A percentile compares a stretch with the other conserved stretches of the same genome.
phyloP scores from a whole-genome alignment of 164 flowering plant genomes.

The Piper longum region DNA sequence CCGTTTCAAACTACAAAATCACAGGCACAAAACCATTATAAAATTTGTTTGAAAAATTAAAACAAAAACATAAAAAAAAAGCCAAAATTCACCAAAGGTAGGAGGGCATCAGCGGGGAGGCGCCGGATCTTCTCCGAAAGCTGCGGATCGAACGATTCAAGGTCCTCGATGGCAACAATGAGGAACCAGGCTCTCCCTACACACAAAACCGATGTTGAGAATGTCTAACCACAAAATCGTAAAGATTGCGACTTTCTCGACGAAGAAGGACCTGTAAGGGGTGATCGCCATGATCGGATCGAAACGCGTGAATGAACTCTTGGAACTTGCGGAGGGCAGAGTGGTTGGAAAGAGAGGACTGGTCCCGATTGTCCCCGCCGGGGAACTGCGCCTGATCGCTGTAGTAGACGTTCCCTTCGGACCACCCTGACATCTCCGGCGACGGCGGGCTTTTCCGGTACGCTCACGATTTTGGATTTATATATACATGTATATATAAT shows the following conservation, averaged over 20 bases:
- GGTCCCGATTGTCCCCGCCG: constrained; percentile 24
- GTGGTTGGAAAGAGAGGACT: constrained; percentile 39
- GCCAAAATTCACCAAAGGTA: constrained; percentile 39
- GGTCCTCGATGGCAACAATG: constrained; percentile 62
- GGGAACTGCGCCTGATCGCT: constrained; percentile 98
- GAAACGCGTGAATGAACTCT: constrained; percentile 73
- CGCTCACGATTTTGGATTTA: too few species aligned
- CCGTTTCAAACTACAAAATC: constrained; percentile 66
- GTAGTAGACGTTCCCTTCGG: constrained; percentile 88
- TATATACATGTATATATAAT: too few species aligned
- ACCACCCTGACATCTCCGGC: constrained; percentile 99
- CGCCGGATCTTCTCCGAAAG: constrained; percentile 67
- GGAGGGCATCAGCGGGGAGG: constrained; percentile 72
- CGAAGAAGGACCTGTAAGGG: constrained; percentile 40
- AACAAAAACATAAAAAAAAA: neutral
- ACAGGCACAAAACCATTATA: neutral
- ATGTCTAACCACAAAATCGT: too few species aligned
- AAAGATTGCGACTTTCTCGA: neutral
- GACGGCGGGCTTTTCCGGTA: too few species aligned
- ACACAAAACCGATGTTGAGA: neutral
- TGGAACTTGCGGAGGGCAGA: constrained; percentile 55
- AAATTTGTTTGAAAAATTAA: neutral
- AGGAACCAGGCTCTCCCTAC: constrained; percentile 68
- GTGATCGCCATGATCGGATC: constrained; percentile 43
- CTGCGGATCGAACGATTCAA: constrained; percentile 57